A percentile compares a stretch with the other conserved stretches of the same genome.
These are phyloP conservation scores for Phlebiopsis gigantea DNA, from an alignment of 768 basidiomycete species.

Conservation along the genomic window DNA sequence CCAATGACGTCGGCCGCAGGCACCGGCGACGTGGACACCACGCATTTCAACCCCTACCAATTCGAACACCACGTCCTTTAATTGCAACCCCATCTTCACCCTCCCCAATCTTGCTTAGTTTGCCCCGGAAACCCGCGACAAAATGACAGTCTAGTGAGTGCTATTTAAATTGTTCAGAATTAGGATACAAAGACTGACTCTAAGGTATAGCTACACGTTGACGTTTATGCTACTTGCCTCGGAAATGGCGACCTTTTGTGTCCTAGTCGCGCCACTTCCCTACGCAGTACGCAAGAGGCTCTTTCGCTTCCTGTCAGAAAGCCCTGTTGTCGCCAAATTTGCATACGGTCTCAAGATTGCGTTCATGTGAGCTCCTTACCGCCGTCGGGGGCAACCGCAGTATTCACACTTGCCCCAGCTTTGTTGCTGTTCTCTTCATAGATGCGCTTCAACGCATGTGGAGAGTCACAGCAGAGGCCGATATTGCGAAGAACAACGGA, in stretches of 20 bases:
- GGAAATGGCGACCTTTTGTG: slow-evolving; percentile 83
- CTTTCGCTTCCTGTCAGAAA: slow-evolving; percentile 69
- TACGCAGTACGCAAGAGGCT: slow-evolving; percentile 63
- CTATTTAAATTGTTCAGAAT: too few relatives aligned
- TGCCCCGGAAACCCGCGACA: slow-evolving; percentile 6
- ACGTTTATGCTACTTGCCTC: slow-evolving; percentile 78
- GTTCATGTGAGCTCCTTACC: slow-evolving; percentile 62
- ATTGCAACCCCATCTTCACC: slow-evolving; percentile 2
- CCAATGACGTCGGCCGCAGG: slow-evolving; percentile 19
- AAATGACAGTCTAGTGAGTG: slow-evolving; percentile 47
- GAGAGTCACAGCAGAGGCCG: slow-evolving; percentile 67
- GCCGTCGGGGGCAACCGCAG: not conserved
- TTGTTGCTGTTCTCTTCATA: slow-evolving; percentile 80
- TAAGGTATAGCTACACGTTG: slow-evolving; percentile 59
- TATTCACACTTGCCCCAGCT: slow-evolving; percentile 35
- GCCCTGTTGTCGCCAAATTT: slow-evolving; percentile 69
- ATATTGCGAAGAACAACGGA: slow-evolving; percentile 54
- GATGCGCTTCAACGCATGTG: slow-evolving; percentile 95
- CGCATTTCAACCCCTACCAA: not conserved
- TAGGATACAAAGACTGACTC: not conserved
- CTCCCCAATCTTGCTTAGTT: not conserved
- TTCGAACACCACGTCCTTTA: not conserved
- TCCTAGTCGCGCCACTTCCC: slow-evolving; percentile 84
- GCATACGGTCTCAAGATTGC: slow-evolving; percentile 92
- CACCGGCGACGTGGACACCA: slow-evolving; percentile 16